Conservation (phyloP, 768 basidiomycete genomes). For the Pulveroboletus ravenelii region DNA sequence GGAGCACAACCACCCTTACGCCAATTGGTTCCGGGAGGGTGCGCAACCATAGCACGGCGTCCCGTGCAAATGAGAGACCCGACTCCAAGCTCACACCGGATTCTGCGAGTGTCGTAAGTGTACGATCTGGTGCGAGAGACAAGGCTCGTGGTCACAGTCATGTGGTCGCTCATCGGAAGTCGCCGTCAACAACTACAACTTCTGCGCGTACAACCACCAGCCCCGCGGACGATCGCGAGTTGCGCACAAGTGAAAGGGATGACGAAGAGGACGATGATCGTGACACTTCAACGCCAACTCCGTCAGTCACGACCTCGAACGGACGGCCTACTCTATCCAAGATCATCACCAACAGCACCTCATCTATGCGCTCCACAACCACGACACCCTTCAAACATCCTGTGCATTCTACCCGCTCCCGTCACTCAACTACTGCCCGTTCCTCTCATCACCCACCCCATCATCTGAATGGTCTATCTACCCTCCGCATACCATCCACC, state of each 20-base stretch:
- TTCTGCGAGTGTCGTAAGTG: conserved; percentile 24
- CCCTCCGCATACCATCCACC: conserved; percentile 29
- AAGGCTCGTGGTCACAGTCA: conserved; percentile 19
- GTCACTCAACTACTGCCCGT: conserved; percentile 23
- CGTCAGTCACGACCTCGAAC: conserved; percentile 10
- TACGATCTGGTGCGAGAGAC: conserved; percentile 22
- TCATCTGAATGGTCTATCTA: conserved; percentile 24
- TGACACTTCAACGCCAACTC: conserved; percentile 16
- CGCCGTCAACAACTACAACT: conserved; percentile 16
- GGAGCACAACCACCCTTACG: conserved; percentile 33
- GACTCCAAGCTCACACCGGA: conserved; percentile 72
- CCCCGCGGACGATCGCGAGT: background rate
- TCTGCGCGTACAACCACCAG: conserved; percentile 1
- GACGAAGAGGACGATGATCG: conserved; percentile 8
- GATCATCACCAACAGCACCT: conserved; percentile 23
- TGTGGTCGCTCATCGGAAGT: conserved; percentile 17
- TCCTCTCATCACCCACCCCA: conserved; percentile 20
- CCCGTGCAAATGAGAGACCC: conserved; percentile 40
- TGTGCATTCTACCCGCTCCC: conserved; percentile 13
- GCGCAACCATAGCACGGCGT: conserved; percentile 26
- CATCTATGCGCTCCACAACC: conserved; percentile 21
- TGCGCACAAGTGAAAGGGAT: background rate
- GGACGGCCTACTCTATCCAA: conserved; percentile 25
- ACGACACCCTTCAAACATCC: conserved; percentile 17
- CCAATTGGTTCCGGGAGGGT: conserved; percentile 14